Percentiles rank a stretch among this genome's conserved stretches.
Conservation (phyloP, 192 early-diverging fungal genomes). For the Dimargaris cristalligena region DNA sequence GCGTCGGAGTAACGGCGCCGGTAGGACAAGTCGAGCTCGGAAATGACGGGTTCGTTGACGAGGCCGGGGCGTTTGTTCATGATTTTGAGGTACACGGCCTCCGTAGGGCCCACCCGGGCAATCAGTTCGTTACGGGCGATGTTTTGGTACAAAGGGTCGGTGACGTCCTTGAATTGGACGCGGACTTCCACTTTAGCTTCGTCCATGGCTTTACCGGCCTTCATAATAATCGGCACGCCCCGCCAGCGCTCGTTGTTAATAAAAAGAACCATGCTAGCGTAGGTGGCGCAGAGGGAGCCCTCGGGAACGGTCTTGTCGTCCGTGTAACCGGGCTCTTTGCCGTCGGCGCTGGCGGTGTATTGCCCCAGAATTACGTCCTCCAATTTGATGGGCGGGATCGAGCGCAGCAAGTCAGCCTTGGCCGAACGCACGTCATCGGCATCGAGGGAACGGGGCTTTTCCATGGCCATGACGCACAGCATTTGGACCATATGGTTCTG, state of each 20-base stretch:
- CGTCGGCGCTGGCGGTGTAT: slow-evolving; percentile 64
- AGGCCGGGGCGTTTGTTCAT: slow-evolving; percentile 91
- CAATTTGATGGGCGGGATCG: slow-evolving; percentile 56
- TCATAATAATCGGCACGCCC: slow-evolving; percentile 49
- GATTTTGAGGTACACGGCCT: slow-evolving; percentile 94
- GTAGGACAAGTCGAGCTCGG: slow-evolving; percentile 90
- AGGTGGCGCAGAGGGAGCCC: slow-evolving; percentile 76
- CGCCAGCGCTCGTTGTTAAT: slow-evolving; percentile 92
- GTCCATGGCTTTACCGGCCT: slow-evolving; percentile 79
- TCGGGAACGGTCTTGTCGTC: slow-evolving; percentile 82
- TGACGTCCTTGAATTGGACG: slow-evolving; percentile 89
- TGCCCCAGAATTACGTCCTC: slow-evolving; percentile 85
- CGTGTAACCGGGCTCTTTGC: slow-evolving; percentile 76
- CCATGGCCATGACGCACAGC: slow-evolving; percentile 87
- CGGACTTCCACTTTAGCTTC: slow-evolving; percentile 88
- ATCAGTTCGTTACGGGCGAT: slow-evolving; percentile 89
- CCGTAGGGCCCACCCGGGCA: slow-evolving; percentile 82
- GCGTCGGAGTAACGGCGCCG: slow-evolving; percentile 68
- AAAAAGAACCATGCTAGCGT: slow-evolving; percentile 69
- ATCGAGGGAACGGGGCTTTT: slow-evolving; percentile 67
- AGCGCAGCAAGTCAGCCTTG: slow-evolving; percentile 80
- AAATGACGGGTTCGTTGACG: slow-evolving; percentile 62
- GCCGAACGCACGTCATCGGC: slow-evolving; percentile 91
- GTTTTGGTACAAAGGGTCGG: slow-evolving; percentile 60
- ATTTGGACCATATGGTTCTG: slow-evolving; percentile 91